Evolutionary conservation across 164 flowering plant species (phyloP).

Genomic region (Annona cherimola): DNA sequence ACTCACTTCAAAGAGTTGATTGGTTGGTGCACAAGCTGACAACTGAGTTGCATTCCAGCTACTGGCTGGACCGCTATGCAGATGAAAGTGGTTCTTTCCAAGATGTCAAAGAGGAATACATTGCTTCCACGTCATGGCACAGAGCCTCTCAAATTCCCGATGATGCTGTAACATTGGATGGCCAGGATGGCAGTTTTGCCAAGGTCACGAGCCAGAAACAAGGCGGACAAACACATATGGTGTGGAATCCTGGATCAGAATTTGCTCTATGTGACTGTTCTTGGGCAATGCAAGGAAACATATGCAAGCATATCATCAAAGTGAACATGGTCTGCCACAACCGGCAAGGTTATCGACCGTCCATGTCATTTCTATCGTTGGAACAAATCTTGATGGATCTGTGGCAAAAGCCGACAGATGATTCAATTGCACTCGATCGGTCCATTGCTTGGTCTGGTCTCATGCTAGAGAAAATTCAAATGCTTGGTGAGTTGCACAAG

Average conservation of each 20-base stretch:
- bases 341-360: constrained; percentile 29
- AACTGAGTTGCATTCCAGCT: constrained; percentile 83
- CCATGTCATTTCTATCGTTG: constrained; percentile 72
- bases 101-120: constrained; percentile 78
- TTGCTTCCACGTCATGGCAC: constrained; percentile 90
- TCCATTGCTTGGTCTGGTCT: constrained; percentile 68
- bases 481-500: constrained; percentile 58
- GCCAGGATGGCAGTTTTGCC: constrained; percentile 51
- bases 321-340: constrained; percentile 69
- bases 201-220: constrained; percentile 71
- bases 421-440: constrained; percentile 66
- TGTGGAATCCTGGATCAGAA: constrained; percentile 97
- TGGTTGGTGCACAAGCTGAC: constrained; percentile 95
- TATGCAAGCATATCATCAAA: constrained; percentile 94
- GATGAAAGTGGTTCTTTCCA: constrained; percentile 87
- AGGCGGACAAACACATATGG: constrained; percentile 31
- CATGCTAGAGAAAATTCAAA: constrained; percentile 67
- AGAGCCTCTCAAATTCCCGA: constrained; percentile 76
- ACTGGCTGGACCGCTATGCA: constrained; percentile 90
- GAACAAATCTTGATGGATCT: constrained; percentile 43
- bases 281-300: constrained; percentile 89
- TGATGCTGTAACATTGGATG: constrained; percentile 49
- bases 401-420: constrained; percentile 65
- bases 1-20: constrained; percentile 85
- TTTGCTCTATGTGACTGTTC: constrained; percentile 85